These are phyloP conservation scores for Ogataea ramenticola DNA, from an alignment of 805 yeast species.

Conservation along the genomic window DNA sequence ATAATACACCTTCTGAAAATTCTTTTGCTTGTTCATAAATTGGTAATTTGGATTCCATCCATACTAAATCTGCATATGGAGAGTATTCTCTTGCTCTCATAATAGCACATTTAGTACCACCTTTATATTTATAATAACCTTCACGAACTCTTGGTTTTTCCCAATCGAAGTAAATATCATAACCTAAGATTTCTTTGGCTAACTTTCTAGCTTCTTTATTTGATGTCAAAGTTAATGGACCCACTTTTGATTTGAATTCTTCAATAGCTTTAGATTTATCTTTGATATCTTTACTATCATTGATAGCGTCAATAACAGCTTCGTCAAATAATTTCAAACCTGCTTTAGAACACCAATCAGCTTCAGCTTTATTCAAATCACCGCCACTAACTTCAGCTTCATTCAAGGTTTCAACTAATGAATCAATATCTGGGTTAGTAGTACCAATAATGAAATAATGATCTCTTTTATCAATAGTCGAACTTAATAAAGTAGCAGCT, in stretches of 20 bases:
- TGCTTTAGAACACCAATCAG: conserved; percentile 75
- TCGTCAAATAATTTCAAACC: conserved; percentile 84
- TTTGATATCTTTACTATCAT: conserved; percentile 40
- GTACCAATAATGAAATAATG: conserved; percentile 89
- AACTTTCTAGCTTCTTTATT: conserved; percentile 72
- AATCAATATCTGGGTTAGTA: conserved; percentile 74
- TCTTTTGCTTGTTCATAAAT: conserved; percentile 90
- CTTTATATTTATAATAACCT: conserved; percentile 92
- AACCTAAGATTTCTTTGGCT: conserved; percentile 70
- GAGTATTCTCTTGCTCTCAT: conserved; percentile 95
- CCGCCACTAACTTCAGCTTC: conserved; percentile 74
- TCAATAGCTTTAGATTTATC: conserved; percentile 59
- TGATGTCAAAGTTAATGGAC: conserved; percentile 70
- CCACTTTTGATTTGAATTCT: conserved; percentile 59
- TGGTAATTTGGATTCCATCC: conserved; percentile 98
- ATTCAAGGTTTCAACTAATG: conserved; percentile 70
- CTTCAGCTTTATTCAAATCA: conserved; percentile 65
- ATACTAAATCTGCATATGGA: conserved; percentile 89
- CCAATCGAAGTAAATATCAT: conserved; percentile 89
- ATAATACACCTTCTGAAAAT: conserved; percentile 87
- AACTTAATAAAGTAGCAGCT: conserved; percentile 91
- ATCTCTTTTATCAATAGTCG: conserved; percentile 91
- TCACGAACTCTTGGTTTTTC: conserved; percentile 92
- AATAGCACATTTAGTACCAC: conserved; percentile 96
- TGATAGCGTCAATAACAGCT: conserved; percentile 82